phyloP scores from a whole-genome alignment of 139 green algal species.

The Microglena sp. region DNA sequence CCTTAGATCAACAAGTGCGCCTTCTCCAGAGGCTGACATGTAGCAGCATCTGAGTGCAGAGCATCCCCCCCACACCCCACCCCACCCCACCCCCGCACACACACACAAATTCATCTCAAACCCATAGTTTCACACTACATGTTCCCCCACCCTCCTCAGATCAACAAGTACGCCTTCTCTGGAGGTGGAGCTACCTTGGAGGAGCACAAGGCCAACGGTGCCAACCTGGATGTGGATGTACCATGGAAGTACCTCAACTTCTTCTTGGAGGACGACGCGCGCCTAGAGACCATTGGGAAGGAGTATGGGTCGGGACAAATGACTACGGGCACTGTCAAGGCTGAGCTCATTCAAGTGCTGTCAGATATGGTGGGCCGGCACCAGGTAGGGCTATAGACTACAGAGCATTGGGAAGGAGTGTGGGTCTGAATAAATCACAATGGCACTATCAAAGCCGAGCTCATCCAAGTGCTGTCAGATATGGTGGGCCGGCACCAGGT shows the following conservation, averaged over 20 bases:
- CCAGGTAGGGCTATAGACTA: too few relatives aligned
- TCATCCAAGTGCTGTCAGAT: slow-evolving; percentile 61
- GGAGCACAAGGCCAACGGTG: slow-evolving; percentile 77
- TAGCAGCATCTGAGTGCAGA: neutral
- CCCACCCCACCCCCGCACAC: neutral
- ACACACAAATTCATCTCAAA: neutral
- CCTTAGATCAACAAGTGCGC: slow-evolving; percentile 87
- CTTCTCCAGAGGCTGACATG: slow-evolving; percentile 44
- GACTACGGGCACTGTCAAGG: slow-evolving; percentile 94
- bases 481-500: slow-evolving; percentile 76
- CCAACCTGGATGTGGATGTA: slow-evolving; percentile 92
- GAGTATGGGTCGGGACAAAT: slow-evolving; percentile 83
- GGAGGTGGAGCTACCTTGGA: slow-evolving; percentile 81
- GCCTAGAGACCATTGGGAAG: slow-evolving; percentile 61
- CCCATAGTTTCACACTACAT: neutral
- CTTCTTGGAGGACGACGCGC: slow-evolving; percentile 89
- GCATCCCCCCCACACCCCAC: neutral
- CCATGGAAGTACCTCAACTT: slow-evolving; percentile 96
- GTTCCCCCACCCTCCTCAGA: slow-evolving; percentile 20
- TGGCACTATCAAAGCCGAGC: slow-evolving; percentile 7
- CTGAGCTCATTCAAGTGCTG: slow-evolving; percentile 75
- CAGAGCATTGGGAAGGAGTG: too few relatives aligned
- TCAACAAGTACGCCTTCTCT: slow-evolving; percentile 90
- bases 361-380: slow-evolving; percentile 71
- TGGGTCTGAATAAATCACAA: too few relatives aligned